phyloP scores from a whole-genome alignment of 1,139 yeast genomes.

The Hyphopichia burtonii region DNA sequence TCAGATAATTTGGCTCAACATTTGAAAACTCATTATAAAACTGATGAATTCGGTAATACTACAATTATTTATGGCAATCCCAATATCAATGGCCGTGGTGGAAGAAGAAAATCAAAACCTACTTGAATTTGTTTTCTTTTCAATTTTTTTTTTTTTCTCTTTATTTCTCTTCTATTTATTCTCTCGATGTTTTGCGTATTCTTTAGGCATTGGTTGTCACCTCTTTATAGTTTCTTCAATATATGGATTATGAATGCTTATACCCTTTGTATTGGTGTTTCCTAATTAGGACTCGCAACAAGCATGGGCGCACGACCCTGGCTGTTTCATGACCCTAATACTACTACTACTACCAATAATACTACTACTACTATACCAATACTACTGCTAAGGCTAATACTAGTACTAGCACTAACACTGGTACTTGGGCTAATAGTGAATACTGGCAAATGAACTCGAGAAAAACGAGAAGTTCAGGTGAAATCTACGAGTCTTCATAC shows the following conservation, averaged over 20 bases:
- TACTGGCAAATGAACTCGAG: too few relatives aligned
- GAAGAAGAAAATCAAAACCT: constrained; percentile 13
- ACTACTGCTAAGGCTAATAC: too few relatives aligned
- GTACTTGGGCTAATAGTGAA: too few relatives aligned
- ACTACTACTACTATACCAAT: too few relatives aligned
- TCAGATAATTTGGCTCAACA: constrained; percentile 52
- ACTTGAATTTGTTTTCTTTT: neutral
- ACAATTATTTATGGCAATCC: constrained; percentile 41
- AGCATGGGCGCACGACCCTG: neutral
- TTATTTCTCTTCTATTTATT: neutral
- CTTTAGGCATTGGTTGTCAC: too few relatives aligned
- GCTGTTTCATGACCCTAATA: too few relatives aligned
- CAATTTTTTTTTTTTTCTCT: neutral
- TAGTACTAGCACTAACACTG: too few relatives aligned
- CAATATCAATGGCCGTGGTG: constrained; percentile 26
- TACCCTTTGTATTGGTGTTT: neutral
- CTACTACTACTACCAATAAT: too few relatives aligned
- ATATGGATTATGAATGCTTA: neutral
- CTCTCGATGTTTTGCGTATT: neutral
- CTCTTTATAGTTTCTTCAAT: neutral
- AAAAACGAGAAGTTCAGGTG: too few relatives aligned
- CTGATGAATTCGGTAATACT: constrained; percentile 36
- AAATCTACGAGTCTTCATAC: too few relatives aligned
- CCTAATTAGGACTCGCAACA: neutral
- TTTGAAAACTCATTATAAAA: constrained; percentile 46